These are phyloP conservation scores for Ceratocystis smalleyi DNA, from an alignment of 2,329 filamentous ascomycete genomes.

Conservation along the genomic window DNA sequence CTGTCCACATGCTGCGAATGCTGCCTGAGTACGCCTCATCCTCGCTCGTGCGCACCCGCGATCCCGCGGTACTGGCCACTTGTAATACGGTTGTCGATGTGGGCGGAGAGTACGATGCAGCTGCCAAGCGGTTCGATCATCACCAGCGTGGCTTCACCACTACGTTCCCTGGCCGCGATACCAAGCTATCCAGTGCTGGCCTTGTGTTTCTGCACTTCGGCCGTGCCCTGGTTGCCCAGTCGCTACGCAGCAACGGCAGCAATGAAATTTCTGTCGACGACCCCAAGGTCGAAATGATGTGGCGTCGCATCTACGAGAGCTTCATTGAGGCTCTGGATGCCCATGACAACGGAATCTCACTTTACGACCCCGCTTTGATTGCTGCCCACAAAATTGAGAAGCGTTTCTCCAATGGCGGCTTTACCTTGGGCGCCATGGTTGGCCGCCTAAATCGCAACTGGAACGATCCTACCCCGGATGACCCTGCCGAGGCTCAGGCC, in stretches of 20 bases:
- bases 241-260: constrained; percentile 25
- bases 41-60: constrained; percentile 69
- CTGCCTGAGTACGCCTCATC: constrained; percentile 67
- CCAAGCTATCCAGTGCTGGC: constrained; percentile 86
- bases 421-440: constrained; percentile 74
- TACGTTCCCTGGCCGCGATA: constrained; percentile 67
- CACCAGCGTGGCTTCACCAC: constrained; percentile 84
- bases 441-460: constrained; percentile 62
- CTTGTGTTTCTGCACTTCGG: constrained; percentile 95
- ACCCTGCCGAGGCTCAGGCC: constrained; percentile 40
- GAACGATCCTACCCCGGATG: constrained; percentile 48
- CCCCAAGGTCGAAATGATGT: constrained; percentile 58
- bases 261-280: constrained; percentile 38
- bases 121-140: constrained; percentile 74
- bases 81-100: constrained; percentile 97
- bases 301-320: constrained; percentile 77
- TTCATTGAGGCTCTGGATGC: constrained; percentile 95
- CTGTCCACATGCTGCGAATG: constrained; percentile 84
- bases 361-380: constrained; percentile 58
- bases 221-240: constrained; percentile 56
- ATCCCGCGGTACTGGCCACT: constrained; percentile 57
- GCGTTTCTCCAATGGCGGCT: constrained; percentile 67
- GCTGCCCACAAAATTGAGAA: constrained; percentile 59
- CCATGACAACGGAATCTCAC: constrained; percentile 87
- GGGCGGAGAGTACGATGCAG: constrained; percentile 79